phyloP scores from a whole-genome alignment of 1,284 basidiomycete species.

The Cutaneotrichosporon arboriforme region DNA sequence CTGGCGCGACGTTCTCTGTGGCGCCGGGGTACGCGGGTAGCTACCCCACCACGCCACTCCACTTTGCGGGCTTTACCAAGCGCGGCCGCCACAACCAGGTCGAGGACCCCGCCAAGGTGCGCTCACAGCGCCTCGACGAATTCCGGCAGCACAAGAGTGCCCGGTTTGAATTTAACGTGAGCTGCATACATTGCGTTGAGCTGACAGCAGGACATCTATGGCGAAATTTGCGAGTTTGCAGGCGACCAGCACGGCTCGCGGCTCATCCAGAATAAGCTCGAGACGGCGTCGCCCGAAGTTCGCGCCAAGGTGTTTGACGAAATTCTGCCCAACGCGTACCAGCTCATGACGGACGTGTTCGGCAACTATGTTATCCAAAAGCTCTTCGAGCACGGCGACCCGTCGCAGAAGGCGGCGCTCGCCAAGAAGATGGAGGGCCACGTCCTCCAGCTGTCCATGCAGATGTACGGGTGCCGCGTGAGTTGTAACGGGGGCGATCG shows the following conservation, averaged over 20 bases:
- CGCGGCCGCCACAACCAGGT: neutral
- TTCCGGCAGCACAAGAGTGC: slow-evolving; percentile 71
- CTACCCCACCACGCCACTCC: slow-evolving; percentile 9
- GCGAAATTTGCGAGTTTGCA: slow-evolving; percentile 85
- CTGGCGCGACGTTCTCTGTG: slow-evolving; percentile 24
- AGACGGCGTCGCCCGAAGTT: slow-evolving; percentile 68
- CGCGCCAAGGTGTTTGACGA: slow-evolving; percentile 83
- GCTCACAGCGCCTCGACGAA: slow-evolving; percentile 72
- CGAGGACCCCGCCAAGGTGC: slow-evolving; percentile 36
- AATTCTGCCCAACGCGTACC: slow-evolving; percentile 72
- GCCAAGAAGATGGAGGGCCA: slow-evolving; percentile 73
- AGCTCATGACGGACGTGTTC: slow-evolving; percentile 89
- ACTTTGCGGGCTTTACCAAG: neutral
- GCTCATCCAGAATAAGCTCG: slow-evolving; percentile 80
- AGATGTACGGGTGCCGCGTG: slow-evolving; percentile 84
- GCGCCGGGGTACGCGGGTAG: slow-evolving; percentile 10
- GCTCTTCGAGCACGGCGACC: slow-evolving; percentile 82
- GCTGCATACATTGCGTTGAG: slow-evolving; percentile 12
- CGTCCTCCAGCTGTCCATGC: slow-evolving; percentile 70
- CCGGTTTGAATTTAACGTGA: slow-evolving; percentile 73
- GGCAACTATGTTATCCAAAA: slow-evolving; percentile 98
- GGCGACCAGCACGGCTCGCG: slow-evolving; percentile 90
- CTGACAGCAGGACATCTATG: slow-evolving; percentile 61
- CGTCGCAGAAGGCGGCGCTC: slow-evolving; percentile 66
- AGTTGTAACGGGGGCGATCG: slow-evolving; percentile 8